These are phyloP conservation scores for Monascus purpureus DNA, from an alignment of 495 filamentous ascomycete genomes.

Conservation along the genomic window DNA sequence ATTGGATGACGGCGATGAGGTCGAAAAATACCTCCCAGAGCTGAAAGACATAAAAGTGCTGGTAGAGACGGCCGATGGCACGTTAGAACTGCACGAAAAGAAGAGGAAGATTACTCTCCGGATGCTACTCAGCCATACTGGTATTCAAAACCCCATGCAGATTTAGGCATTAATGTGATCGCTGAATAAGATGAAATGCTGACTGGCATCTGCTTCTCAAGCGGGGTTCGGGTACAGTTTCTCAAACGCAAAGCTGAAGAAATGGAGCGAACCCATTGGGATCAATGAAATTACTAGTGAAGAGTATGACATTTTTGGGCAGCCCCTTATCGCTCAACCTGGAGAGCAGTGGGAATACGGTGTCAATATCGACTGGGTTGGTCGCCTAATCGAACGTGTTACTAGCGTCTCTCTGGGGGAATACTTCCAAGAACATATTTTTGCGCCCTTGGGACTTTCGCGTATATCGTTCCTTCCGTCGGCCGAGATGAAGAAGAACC, in stretches of 20 bases:
- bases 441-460: constrained; percentile 35
- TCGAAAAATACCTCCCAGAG: constrained; percentile 35
- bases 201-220: constrained; percentile 1
- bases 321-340: constrained; percentile 39
- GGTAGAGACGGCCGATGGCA: constrained; percentile 16
- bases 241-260: constrained; percentile 33
- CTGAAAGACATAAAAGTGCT: constrained; percentile 29
- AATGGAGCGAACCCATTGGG: constrained; percentile 28
- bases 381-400: constrained; percentile 36
- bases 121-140: constrained; percentile 43
- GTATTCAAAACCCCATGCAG: no score
- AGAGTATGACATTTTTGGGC: constrained; percentile 15
- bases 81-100: constrained; percentile 27
- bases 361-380: constrained; percentile 42
- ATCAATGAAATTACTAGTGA: constrained; percentile 35
- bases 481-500: constrained; percentile 28
- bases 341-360: constrained; percentile 40
- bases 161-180: neutral
- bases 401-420: constrained; percentile 32
- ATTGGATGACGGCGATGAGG: constrained; percentile 31
- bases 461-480: constrained; percentile 37
- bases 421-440: constrained; percentile 42
- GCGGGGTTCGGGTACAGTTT: constrained; percentile 35
- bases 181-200: neutral
- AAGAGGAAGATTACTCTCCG: constrained; percentile 39